These are phyloP conservation scores for Boletus reticulatus DNA, from an alignment of 768 basidiomycete genomes.

Conservation along the genomic window DNA sequence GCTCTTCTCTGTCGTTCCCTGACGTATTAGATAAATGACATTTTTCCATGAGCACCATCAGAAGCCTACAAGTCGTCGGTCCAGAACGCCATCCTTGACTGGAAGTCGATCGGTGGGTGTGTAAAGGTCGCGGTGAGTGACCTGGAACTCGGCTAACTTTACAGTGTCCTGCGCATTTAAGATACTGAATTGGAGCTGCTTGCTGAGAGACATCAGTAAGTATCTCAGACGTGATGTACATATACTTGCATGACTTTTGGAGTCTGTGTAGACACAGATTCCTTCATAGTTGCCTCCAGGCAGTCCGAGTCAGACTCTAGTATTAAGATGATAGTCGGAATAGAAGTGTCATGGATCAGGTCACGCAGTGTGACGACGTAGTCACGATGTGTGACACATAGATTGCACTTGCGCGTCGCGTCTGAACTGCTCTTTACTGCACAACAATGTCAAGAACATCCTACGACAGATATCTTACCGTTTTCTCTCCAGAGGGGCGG, in stretches of 20 bases:
- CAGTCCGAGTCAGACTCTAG: too few species aligned
- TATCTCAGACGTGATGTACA: background rate
- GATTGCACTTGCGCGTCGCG: conserved; percentile 58
- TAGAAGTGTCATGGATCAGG: background rate
- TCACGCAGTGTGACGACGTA: conserved; percentile 16
- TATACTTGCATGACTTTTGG: conserved; percentile 76
- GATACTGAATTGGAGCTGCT: conserved; percentile 94
- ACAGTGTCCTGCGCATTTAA: conserved; percentile 95
- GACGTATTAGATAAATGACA: background rate
- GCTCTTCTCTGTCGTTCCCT: conserved; percentile 95
- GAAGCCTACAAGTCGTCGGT: conserved; percentile 76
- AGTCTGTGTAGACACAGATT: conserved; percentile 72
- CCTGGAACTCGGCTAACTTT: conserved; percentile 93
- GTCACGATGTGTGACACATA: conserved; percentile 35
- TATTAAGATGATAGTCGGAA: too few species aligned
- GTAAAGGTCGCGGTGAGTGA: conserved; percentile 91
- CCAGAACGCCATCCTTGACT: conserved; percentile 89
- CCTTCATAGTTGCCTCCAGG: conserved; percentile 53
- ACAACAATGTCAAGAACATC: conserved; percentile 90
- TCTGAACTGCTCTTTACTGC: conserved; percentile 31
- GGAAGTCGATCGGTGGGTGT: conserved; percentile 79
- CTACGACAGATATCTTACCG: conserved; percentile 94
- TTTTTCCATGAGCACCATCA: background rate
- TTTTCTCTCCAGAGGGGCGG: conserved; percentile 96
- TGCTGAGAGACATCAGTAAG: conserved; percentile 47